A percentile compares a stretch with the other conserved stretches of the same genome.
phyloP scores from a whole-genome alignment of 352 stramenopile genomes.

The Phytophthora tentaculata region DNA sequence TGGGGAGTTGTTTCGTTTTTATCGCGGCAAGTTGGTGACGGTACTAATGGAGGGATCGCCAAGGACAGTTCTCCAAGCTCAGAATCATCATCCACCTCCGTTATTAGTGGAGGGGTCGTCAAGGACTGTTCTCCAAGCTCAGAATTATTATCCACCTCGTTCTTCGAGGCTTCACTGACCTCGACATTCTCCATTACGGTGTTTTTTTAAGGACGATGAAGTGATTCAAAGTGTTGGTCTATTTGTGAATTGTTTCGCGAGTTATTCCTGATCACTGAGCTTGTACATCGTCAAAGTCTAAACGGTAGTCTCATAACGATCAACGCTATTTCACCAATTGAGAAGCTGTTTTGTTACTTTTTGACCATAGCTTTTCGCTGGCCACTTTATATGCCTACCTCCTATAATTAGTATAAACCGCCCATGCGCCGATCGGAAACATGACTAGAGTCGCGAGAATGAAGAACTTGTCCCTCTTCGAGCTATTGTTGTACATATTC shows the following conservation, averaged over 20 bases:
- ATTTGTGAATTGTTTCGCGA: conserved; percentile 30
- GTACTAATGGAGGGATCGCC: conserved; percentile 2
- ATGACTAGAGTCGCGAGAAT: conserved; percentile 5
- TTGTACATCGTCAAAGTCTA: too few relatives aligned
- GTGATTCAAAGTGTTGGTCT: background rate
- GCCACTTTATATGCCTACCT: background rate
- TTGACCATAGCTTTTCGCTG: background rate
- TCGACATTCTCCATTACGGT: conserved; percentile 15
- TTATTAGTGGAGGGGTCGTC: conserved; percentile 1
- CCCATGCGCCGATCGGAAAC: background rate
- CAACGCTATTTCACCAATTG: background rate
- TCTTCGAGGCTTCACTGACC: background rate
- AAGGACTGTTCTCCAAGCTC: conserved; percentile 15
- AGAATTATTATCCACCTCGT: conserved; percentile 1
- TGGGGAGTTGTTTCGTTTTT: conserved; percentile 21
- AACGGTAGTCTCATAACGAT: background rate
- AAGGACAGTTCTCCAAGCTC: conserved; percentile 16
- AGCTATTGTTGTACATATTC: conserved; percentile 5
- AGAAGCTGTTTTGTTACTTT: background rate
- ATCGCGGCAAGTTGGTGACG: conserved; percentile 5
- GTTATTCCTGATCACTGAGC: conserved; percentile 19
- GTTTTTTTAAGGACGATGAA: too few relatives aligned
- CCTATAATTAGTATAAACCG: conserved; percentile 6
- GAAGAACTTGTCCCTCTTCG: conserved; percentile 12
- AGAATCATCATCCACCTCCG: conserved; percentile 2